phyloP scores from a whole-genome alignment of 352 stramenopile species.

The Discostella stelligera region DNA sequence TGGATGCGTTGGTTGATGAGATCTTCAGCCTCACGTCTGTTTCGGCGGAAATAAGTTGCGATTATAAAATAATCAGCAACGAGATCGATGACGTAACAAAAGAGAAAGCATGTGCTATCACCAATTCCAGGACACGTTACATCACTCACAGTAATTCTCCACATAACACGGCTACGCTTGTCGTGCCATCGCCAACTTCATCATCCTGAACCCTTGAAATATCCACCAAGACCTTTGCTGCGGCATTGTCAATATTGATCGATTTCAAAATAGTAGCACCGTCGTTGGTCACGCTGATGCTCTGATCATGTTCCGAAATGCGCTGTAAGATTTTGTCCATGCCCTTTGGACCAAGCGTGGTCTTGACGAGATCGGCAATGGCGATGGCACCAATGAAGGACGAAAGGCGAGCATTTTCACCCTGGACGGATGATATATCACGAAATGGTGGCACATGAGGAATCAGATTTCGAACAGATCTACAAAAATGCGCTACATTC shows the following conservation, averaged over 20 bases:
- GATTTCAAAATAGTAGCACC: slow-evolving; percentile 97
- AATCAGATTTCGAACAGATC: slow-evolving; percentile 1
- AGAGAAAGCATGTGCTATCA: too few species aligned
- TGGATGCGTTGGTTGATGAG: slow-evolving; percentile 94
- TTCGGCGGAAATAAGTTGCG: not conserved
- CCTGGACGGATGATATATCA: slow-evolving; percentile 74
- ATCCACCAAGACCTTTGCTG: slow-evolving; percentile 98
- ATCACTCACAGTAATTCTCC: slow-evolving; percentile 91
- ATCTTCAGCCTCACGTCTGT: slow-evolving; percentile 89
- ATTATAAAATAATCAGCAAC: not conserved
- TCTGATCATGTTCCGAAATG: slow-evolving; percentile 81
- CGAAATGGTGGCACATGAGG: slow-evolving; percentile 5
- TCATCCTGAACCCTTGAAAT: slow-evolving; percentile 98
- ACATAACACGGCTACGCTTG: slow-evolving; percentile 93
- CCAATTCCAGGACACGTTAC: not conserved
- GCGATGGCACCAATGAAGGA: slow-evolving; percentile 99
- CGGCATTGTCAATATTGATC: slow-evolving; percentile 97
- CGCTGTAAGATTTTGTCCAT: slow-evolving; percentile 99
- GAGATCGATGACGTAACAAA: too few species aligned
- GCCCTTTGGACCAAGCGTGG: slow-evolving; percentile 98
- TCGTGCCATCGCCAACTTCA: slow-evolving; percentile 98
- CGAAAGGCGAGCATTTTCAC: slow-evolving; percentile 97
- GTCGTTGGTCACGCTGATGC: slow-evolving; percentile 94
- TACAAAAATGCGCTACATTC: not conserved
- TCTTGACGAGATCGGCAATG: slow-evolving; percentile 99